Base-by-base conservation (phyloP, 1,139 yeast species). In the Magnusiomyces paraingens region DNA sequence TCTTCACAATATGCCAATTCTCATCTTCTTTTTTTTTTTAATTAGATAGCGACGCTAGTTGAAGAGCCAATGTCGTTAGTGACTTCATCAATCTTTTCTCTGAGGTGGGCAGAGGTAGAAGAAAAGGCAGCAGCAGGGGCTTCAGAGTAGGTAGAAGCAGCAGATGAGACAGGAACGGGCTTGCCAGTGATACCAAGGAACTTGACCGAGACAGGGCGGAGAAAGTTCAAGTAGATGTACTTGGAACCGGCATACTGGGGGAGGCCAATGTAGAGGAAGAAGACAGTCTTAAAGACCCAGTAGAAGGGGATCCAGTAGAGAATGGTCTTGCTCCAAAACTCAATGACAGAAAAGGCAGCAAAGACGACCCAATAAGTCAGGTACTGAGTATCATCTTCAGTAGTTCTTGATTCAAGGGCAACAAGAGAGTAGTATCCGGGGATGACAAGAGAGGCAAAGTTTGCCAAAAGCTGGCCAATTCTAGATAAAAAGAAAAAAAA, bases 301-400 rank as follows among this genome's bases (percentile, higher is more conserved):
- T 93, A 93, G 70, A 93, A 90, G 66, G 99, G 99, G 63, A 93
- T 73, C 95, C 96, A 87, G 78, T 87, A 88, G 60, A 91, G 79
- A 63, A 94, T 85, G 44, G 96, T 85, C 67, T 83, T 82, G 58
- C 96, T 84, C 98, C 98, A 93, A 79, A 89, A 93, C 75, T 93
- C 99, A 65, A 89, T 67, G 51, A 93, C 93, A 69, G 84, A 87
- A 75, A 93, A 82, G 65, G 83, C 83, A 36, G 97, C 96, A 69
- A 88, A 93, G 35, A 93, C 96, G 57, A 93, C 96, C 99, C 99
- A 93, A 73, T 93, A 91, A 40, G 96, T 86, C 68, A 93, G 80
- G 70, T 86, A 81, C 65, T 88, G 86, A 58, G 94, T 86, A 70
- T 90, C 96, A 68, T 90, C 97, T 42, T 75, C 73, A 48, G 82